These are phyloP conservation scores for Venturia pyrina DNA, from an alignment of 2,329 filamentous ascomycete species.

Conservation along the genomic window DNA sequence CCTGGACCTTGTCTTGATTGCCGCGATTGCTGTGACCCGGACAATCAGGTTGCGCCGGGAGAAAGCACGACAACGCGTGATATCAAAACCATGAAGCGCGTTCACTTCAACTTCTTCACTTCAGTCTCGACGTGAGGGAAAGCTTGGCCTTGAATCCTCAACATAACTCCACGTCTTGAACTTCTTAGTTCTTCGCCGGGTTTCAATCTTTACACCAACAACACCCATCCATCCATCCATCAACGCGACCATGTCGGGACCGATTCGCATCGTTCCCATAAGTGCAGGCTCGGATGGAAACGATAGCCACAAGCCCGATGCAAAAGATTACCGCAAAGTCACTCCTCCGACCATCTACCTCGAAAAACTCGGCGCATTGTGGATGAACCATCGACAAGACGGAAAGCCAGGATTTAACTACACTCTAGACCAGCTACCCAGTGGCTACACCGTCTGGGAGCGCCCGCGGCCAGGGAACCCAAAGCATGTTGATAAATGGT, in stretches of 20 bases:
- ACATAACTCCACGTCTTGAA: background rate
- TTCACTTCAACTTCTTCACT: background rate
- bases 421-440: constrained; percentile 42
- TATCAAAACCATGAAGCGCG: background rate
- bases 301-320: constrained; percentile 26
- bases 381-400: constrained; percentile 34
- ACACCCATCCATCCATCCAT: background rate
- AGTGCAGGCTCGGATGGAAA: constrained; percentile 26
- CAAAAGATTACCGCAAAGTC: constrained; percentile 24
- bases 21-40: background rate
- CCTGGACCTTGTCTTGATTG: background rate
- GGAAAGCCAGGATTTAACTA: constrained; percentile 35
- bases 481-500: constrained; percentile 40
- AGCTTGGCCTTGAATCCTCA: background rate
- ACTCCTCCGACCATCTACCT: constrained; percentile 36
- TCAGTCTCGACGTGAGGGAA: background rate
- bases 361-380: constrained; percentile 36
- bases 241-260: background rate
- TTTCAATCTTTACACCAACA: background rate
- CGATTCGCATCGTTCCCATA: background rate
- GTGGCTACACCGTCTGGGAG: constrained; percentile 44
- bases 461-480: constrained; percentile 32
- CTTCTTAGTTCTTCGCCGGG: background rate
- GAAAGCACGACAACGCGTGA: background rate
- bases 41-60: background rate